Percentiles rank a stretch among this genome's conserved stretches.
phyloP scores from a whole-genome alignment of 441 rosid genomes.

The Omphalea diandra region DNA sequence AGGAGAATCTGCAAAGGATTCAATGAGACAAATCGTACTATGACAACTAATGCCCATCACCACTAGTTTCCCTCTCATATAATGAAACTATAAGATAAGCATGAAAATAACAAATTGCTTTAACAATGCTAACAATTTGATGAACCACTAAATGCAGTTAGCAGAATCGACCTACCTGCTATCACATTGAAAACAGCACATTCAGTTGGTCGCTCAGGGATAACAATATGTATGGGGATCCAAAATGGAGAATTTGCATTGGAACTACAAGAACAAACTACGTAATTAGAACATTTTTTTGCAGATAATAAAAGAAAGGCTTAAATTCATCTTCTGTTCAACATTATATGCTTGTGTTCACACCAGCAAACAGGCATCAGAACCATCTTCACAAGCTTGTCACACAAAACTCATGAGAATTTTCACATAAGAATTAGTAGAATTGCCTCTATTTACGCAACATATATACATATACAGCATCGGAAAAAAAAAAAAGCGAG shows the following conservation, averaged over 20 bases:
- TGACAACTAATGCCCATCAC: no score
- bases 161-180: slow-evolving; percentile 61
- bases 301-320: background rate
- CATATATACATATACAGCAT: no score
- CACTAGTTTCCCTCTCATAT: no score
- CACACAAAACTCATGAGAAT: background rate
- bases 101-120: background rate
- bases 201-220: slow-evolving; percentile 99
- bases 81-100: no score
- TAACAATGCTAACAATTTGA: background rate
- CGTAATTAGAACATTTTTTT: slow-evolving; percentile 3
- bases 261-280: slow-evolving; percentile 53
- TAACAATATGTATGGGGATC: slow-evolving; percentile 96
- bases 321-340: slow-evolving; percentile 10
- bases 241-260: slow-evolving; percentile 92
- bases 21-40: no score
- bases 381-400: background rate
- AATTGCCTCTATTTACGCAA: no score
- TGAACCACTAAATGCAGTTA: background rate
- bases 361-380: background rate
- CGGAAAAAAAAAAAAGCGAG: no score
- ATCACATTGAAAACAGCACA: slow-evolving; percentile 88
- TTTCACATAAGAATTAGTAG: no score
- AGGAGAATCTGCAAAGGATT: slow-evolving; percentile 74
- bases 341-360: background rate